phyloP scores from a whole-genome alignment of 176 grass and related monocot species.

The Triticum monococcum region DNA sequence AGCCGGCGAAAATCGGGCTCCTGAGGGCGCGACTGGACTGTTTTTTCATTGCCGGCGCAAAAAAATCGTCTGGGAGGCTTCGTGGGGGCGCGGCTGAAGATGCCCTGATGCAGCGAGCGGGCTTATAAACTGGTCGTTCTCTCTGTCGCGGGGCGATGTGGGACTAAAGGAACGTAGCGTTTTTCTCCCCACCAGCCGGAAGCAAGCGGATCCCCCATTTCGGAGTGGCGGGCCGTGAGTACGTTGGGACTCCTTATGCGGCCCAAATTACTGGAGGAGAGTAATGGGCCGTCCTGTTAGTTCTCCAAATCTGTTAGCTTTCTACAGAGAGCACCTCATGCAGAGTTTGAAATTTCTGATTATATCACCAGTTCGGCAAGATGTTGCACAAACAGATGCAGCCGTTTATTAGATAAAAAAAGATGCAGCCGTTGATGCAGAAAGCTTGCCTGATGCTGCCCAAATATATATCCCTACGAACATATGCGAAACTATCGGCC shows the following conservation, averaged over 20 bases:
- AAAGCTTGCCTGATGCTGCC: neutral
- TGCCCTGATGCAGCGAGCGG: neutral
- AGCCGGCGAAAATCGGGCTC: no score
- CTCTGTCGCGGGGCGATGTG: neutral
- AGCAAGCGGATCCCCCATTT: no score
- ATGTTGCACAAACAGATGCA: neutral
- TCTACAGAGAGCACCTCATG: neutral
- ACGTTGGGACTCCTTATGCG: no score
- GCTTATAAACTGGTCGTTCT: neutral
- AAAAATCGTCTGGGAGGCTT: no score
- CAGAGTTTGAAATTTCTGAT: neutral
- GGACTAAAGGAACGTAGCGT: neutral
- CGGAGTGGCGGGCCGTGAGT: no score
- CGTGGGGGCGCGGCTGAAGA: no score
- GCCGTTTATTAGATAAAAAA: no score
- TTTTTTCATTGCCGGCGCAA: no score
- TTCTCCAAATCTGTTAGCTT: neutral
- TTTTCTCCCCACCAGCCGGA: neutral
- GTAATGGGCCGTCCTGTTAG: neutral
- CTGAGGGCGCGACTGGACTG: no score
- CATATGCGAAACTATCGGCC: neutral
- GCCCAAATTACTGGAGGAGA: neutral
- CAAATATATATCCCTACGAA: neutral
- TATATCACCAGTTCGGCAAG: neutral
- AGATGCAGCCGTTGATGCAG: no score